A percentile compares a stretch with the other conserved stretches of the same genome.
Evolutionary conservation across 305 asterid species (phyloP).

Genomic region (Fraxinus sp.): DNA sequence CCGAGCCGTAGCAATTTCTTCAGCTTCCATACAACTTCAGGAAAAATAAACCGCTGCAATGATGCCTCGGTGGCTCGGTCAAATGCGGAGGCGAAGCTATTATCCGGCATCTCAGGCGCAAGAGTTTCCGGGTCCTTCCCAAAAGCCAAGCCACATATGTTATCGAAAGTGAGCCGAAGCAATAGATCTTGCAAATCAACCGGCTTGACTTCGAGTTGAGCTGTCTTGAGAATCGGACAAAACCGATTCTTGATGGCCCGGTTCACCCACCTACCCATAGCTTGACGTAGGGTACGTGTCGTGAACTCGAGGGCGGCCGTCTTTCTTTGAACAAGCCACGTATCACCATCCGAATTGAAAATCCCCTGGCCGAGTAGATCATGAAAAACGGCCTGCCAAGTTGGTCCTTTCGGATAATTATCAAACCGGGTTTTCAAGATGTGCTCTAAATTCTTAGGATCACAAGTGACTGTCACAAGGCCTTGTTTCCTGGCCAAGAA

Average conservation of each 20-base stretch:
- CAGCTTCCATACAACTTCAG: constrained; percentile 75
- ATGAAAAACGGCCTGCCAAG: constrained; percentile 91
- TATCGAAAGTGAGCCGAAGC: constrained; percentile 87
- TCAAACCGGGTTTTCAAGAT: constrained; percentile 81
- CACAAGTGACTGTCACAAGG: constrained; percentile 82
- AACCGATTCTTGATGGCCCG: constrained; percentile 68
- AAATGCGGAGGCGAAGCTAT: constrained; percentile 72
- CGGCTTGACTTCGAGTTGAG: constrained; percentile 52
- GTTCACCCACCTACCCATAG: constrained; percentile 92
- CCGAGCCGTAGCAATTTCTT: constrained; percentile 89
- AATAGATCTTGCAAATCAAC: constrained; percentile 84
- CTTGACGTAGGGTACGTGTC: constrained; percentile 79
- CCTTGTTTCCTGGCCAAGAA: constrained; percentile 89
- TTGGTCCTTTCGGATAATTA: constrained; percentile 91
- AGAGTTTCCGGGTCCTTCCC: constrained; percentile 86
- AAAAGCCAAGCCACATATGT: constrained; percentile 87
- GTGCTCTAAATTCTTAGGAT: constrained; percentile 88
- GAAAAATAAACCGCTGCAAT: constrained; percentile 71
- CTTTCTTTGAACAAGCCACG: constrained; percentile 85
- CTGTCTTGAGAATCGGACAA: constrained; percentile 61
- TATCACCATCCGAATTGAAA: constrained; percentile 91
- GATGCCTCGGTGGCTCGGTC: constrained; percentile 92
- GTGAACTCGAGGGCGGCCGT: constrained; percentile 93
- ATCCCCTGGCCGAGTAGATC: constrained; percentile 86
- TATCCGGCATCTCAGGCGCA: constrained; percentile 62